These are phyloP conservation scores for Penicillium paradoxum DNA, from an alignment of 495 filamentous ascomycete species.

Conservation along the genomic window DNA sequence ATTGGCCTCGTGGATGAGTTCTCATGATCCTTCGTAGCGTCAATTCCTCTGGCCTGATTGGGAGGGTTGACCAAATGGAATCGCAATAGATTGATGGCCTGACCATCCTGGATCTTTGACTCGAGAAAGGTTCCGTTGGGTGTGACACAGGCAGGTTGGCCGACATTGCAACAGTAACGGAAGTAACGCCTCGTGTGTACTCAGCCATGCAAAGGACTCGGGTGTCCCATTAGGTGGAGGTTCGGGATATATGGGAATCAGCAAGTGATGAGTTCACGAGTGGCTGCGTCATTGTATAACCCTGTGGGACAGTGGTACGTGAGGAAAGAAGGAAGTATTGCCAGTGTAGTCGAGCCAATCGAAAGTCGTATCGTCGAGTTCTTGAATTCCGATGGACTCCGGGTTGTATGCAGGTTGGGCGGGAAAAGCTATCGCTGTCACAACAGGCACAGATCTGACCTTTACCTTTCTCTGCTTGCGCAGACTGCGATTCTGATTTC, in stretches of 20 bases:
- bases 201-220: background rate
- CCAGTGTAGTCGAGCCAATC: background rate
- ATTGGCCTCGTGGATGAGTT: background rate
- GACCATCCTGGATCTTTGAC: background rate
- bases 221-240: background rate
- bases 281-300: background rate
- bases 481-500: background rate
- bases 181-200: constrained; percentile 1
- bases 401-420: background rate
- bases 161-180: constrained; percentile 23
- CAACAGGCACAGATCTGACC: background rate
- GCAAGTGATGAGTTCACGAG: background rate
- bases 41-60: background rate
- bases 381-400: background rate
- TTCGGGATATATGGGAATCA: background rate
- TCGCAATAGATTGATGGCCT: background rate
- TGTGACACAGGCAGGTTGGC: constrained; percentile 17
- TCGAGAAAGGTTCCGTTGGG: constrained; percentile 5
- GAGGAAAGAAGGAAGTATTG: background rate
- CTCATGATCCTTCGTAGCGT: background rate
- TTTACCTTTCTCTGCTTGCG: background rate
- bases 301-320: background rate
- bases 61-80: background rate
- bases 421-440: background rate
- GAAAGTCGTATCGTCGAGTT: background rate